Percentiles rank a stretch among this genome's conserved stretches.
Conservation (phyloP, 129 eudicot species). For the Helianthus tuberosus region DNA sequence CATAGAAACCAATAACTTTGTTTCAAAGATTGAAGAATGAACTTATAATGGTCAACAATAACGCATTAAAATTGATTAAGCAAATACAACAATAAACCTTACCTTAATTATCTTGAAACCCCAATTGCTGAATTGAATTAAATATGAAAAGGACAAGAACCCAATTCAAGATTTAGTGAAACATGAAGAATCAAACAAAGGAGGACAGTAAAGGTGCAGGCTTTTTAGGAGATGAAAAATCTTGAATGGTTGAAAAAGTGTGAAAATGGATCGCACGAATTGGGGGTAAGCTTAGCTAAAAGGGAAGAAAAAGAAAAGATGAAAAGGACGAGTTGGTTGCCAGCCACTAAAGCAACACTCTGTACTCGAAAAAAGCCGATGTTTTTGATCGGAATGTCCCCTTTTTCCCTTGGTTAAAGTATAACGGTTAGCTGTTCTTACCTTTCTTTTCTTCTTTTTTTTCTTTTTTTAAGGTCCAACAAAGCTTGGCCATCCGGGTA, state of each 20-base stretch:
- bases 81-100: neutral
- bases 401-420: conserved; percentile 33
- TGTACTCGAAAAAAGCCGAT: conserved; percentile 64
- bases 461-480: too few relatives aligned
- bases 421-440: neutral
- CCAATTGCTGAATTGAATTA: conserved; percentile 10
- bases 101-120: conserved; percentile 31
- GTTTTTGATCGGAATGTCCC: conserved; percentile 47
- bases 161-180: conserved; percentile 8
- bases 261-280: conserved; percentile 34
- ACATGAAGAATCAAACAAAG: conserved; percentile 19
- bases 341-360: conserved; percentile 78
- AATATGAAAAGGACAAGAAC: neutral
- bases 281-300: conserved; percentile 19
- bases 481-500: too few relatives aligned
- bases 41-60: neutral
- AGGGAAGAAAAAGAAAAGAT: conserved; percentile 21
- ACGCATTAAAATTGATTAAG: neutral
- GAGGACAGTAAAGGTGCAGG: conserved; percentile 24
- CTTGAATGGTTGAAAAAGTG: conserved; percentile 4
- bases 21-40: conserved; percentile 31
- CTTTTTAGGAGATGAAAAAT: conserved; percentile 23
- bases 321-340: conserved; percentile 72
- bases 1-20: conserved; percentile 47
- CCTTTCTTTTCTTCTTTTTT: too few relatives aligned